A percentile compares a stretch with the other conserved stretches of the same genome.
Evolutionary conservation across 2,329 filamentous ascomycete genomes (phyloP).

Genomic region (Pseudopyrenochaeta lycopersici): DNA sequence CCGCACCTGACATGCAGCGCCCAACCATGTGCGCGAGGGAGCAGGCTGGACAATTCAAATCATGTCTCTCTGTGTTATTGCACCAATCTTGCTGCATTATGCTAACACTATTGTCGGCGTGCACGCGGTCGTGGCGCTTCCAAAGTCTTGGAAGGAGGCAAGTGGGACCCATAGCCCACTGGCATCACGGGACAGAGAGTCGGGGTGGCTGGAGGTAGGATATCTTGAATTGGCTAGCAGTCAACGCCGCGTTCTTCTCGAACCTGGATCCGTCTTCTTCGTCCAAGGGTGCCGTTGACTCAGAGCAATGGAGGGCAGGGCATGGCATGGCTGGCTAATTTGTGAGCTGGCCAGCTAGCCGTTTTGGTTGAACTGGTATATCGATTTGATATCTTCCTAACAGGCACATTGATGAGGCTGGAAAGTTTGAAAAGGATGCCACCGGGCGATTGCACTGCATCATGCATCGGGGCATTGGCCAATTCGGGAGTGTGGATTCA

Average conservation of each 20-base stretch:
- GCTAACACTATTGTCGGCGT: conserved; percentile 13
- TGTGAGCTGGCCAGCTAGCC: conserved; percentile 33
- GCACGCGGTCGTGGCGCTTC: conserved; percentile 12
- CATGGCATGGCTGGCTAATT: conserved; percentile 30
- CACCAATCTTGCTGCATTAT: conserved; percentile 17
- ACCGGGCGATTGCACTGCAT: conserved; percentile 34
- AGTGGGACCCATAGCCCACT: conserved; percentile 13
- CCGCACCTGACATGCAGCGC: conserved; percentile 10
- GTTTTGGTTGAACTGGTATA: conserved; percentile 24
- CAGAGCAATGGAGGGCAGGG: conserved; percentile 22
- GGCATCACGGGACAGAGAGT: conserved; percentile 20
- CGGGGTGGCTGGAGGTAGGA: conserved; percentile 5
- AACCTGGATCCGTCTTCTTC: conserved; percentile 31
- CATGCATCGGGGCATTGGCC: conserved; percentile 44
- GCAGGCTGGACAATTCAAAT: conserved; percentile 9
- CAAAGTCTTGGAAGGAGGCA: conserved; percentile 16
- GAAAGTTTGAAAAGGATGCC: conserved; percentile 31
- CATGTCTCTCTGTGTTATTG: conserved; percentile 11
- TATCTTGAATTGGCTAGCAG: conserved; percentile 19
- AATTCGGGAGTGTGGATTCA: conserved; percentile 32
- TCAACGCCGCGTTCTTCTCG: conserved; percentile 32
- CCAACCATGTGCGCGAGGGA: conserved; percentile 3
- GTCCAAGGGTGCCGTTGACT: conserved; percentile 26
- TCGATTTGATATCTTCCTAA: conserved; percentile 27
- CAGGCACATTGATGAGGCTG: conserved; percentile 43